A percentile compares a stretch with the other conserved stretches of the same genome.
Conservation (phyloP, 2,329 filamentous ascomycete species). For the Stagonosporopsis cucurbitacearum region DNA sequence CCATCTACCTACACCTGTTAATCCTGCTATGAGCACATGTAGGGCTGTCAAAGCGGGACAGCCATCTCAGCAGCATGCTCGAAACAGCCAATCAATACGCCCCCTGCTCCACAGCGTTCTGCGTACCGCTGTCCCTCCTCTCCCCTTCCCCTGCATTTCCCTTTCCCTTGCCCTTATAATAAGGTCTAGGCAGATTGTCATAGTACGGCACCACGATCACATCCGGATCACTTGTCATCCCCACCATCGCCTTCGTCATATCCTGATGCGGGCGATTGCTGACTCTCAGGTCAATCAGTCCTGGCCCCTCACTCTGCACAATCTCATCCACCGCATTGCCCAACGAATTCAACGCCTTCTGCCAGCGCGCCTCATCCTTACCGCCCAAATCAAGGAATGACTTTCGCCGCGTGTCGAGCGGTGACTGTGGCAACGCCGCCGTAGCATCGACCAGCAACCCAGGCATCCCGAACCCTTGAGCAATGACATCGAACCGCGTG, state of each 20-base stretch:
- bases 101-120: neutral
- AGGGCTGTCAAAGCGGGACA: no score
- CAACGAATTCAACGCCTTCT: conserved; percentile 28
- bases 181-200: conserved; percentile 53
- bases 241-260: conserved; percentile 52
- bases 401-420: conserved; percentile 9
- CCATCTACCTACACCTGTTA: no score
- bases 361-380: conserved; percentile 23
- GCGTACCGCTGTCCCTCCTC: neutral
- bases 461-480: conserved; percentile 48
- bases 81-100: neutral
- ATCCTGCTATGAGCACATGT: no score
- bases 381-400: conserved; percentile 16
- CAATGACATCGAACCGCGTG: conserved; percentile 53
- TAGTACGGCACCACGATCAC: conserved; percentile 59
- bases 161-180: conserved; percentile 23
- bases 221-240: conserved; percentile 50
- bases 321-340: conserved; percentile 42
- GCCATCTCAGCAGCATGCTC: no score
- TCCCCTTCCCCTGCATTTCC: neutral
- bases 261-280: conserved; percentile 37
- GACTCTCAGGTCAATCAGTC: conserved; percentile 53
- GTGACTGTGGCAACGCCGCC: conserved; percentile 18
- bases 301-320: conserved; percentile 35
- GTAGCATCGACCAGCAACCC: conserved; percentile 27